Conservation (phyloP, 1,284 basidiomycete genomes). For the Austroboletus niveus region DNA sequence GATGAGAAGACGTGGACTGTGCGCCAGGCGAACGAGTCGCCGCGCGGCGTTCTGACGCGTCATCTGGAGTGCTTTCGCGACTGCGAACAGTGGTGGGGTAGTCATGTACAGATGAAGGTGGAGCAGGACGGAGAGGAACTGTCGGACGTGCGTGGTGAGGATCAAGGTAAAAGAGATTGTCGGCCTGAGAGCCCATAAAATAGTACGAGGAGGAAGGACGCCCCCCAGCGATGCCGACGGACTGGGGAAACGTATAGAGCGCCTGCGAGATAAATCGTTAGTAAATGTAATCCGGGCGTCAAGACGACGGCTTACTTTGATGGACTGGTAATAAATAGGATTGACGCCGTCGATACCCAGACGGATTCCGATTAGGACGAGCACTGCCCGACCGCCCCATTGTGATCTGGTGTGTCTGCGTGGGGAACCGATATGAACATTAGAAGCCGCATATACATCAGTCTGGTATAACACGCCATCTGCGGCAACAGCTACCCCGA, state of each 20-base stretch:
- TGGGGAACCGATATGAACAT: constrained; percentile 41
- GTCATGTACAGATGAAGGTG: constrained; percentile 28
- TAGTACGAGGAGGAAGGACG: constrained; percentile 96
- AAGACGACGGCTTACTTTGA: constrained; percentile 64
- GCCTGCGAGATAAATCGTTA: constrained; percentile 44
- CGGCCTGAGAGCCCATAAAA: constrained; percentile 91
- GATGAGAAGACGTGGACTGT: constrained; percentile 23
- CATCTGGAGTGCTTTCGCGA: constrained; percentile 32
- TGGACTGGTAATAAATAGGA: constrained; percentile 90
- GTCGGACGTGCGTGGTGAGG: constrained; percentile 88
- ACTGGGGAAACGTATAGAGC: constrained; percentile 91
- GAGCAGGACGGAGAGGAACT: constrained; percentile 70
- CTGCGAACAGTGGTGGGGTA: constrained; percentile 16
- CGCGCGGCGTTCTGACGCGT: constrained; percentile 24
- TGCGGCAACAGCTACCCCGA: constrained; percentile 81
- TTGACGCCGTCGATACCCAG: constrained; percentile 93
- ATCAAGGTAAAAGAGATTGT: constrained; percentile 93
- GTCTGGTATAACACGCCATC: constrained; percentile 86
- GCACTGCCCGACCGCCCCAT: constrained; percentile 86
- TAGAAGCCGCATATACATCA: constrained; percentile 82
- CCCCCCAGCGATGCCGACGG: constrained; percentile 94
- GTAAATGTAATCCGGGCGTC: background rate
- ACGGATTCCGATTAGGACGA: constrained; percentile 85
- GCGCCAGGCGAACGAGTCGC: constrained; percentile 22
- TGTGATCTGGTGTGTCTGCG: constrained; percentile 31